phyloP scores from a whole-genome alignment of 1,284 basidiomycete species.

The Sanghuangporus sanghuang region DNA sequence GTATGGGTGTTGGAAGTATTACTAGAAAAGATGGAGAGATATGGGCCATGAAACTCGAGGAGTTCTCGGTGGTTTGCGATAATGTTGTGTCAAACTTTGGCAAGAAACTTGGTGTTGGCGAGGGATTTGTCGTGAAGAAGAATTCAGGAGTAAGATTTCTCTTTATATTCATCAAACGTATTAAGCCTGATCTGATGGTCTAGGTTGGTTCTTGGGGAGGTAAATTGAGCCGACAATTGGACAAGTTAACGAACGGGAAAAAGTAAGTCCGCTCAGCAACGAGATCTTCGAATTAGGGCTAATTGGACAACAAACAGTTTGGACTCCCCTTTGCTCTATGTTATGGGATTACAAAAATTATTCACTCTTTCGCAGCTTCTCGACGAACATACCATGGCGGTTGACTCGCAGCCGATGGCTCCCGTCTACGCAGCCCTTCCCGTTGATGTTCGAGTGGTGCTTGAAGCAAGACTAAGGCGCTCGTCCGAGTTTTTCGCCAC shows the following conservation, averaged over 20 bases:
- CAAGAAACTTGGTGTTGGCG: slow-evolving; percentile 86
- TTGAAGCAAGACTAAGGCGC: slow-evolving; percentile 74
- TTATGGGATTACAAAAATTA: slow-evolving; percentile 71
- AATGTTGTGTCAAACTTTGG: slow-evolving; percentile 78
- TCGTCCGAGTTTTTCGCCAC: slow-evolving; percentile 88
- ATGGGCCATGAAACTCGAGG: slow-evolving; percentile 67
- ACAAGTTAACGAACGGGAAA: slow-evolving; percentile 88
- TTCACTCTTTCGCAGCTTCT: slow-evolving; percentile 76
- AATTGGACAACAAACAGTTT: slow-evolving; percentile 43
- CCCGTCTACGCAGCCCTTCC: slow-evolving; percentile 70
- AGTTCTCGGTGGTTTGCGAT: slow-evolving; percentile 75
- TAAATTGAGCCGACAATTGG: slow-evolving; percentile 78
- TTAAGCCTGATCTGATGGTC: slow-evolving; percentile 25
- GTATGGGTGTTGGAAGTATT: slow-evolving; percentile 63
- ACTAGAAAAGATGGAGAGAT: slow-evolving; percentile 66
- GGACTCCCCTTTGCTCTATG: slow-evolving; percentile 85
- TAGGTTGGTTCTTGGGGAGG: slow-evolving; percentile 70
- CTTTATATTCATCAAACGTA: slow-evolving; percentile 1
- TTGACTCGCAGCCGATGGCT: slow-evolving; percentile 58
- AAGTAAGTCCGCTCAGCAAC: slow-evolving; percentile 51
- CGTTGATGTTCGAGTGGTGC: slow-evolving; percentile 50
- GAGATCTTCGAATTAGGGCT: slow-evolving; percentile 14
- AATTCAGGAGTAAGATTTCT: slow-evolving; percentile 49
- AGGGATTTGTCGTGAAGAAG: slow-evolving; percentile 81
- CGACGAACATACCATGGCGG: slow-evolving; percentile 81